Conservation (phyloP, 352 stramenopile genomes). For the Globisporangium cederbergense region DNA sequence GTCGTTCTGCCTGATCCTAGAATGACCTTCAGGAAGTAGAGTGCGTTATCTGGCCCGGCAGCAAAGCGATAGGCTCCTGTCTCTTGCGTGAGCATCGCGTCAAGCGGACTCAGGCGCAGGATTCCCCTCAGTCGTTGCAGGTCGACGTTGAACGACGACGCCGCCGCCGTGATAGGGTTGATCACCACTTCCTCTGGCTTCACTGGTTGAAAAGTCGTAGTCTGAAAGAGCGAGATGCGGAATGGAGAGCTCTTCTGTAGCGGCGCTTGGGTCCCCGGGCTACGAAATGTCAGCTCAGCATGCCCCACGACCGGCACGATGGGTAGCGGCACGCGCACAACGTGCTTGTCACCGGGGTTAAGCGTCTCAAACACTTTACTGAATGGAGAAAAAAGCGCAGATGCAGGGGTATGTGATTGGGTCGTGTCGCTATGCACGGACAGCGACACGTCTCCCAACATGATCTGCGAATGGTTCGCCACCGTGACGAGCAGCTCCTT, state of each 20-base stretch:
- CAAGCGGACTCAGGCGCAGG: constrained; percentile 50
- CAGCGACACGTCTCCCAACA: constrained; percentile 31
- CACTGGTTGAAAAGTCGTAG: constrained; percentile 30
- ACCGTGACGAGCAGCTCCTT: constrained; percentile 30
- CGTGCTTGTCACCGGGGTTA: constrained; percentile 18
- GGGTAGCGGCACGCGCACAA: constrained; percentile 29
- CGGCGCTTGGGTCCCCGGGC: constrained; percentile 56
- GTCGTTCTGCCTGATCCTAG: not conserved
- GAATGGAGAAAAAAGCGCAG: not conserved
- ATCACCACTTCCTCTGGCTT: constrained; percentile 18
- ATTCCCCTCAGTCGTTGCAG: constrained; percentile 41
- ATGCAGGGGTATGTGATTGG: constrained; percentile 16
- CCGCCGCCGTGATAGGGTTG: constrained; percentile 12
- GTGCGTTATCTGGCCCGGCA: constrained; percentile 5
- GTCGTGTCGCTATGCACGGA: constrained; percentile 14
- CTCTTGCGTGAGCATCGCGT: constrained; percentile 43
- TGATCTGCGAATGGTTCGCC: constrained; percentile 59
- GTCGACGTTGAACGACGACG: constrained; percentile 26
- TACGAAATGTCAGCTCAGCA: constrained; percentile 41
- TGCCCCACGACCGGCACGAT: constrained; percentile 20
- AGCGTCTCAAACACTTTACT: constrained; percentile 23
- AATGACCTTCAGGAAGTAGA: constrained; percentile 42
- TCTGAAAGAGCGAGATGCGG: constrained; percentile 42
- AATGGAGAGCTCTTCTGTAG: constrained; percentile 47
- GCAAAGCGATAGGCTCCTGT: constrained; percentile 48